phyloP scores from a whole-genome alignment of 2,329 filamentous ascomycete genomes.

The Onygenales sp. region DNA sequence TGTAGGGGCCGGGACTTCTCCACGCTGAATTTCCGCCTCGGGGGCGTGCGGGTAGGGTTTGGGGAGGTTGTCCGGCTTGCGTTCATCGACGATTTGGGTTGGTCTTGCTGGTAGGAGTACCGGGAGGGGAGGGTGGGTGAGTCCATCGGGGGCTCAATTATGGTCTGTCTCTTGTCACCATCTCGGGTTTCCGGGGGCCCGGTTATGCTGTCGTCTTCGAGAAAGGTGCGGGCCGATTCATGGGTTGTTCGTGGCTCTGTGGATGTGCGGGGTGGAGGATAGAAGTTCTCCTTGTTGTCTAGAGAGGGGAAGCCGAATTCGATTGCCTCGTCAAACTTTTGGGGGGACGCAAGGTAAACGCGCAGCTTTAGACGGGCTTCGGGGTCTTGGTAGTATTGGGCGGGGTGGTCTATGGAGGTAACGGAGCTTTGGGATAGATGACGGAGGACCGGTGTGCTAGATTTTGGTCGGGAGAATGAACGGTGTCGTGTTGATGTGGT shows the following conservation, averaged over 20 bases:
- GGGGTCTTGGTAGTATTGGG: slow-evolving; percentile 81
- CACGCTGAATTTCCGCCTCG: slow-evolving; percentile 5
- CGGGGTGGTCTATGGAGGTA: slow-evolving; percentile 56
- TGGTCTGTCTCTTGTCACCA: not conserved
- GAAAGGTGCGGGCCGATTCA: slow-evolving; percentile 42
- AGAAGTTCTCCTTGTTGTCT: slow-evolving; percentile 24
- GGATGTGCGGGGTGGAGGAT: slow-evolving; percentile 10
- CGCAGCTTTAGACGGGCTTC: slow-evolving; percentile 79
- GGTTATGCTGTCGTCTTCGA: slow-evolving; percentile 40
- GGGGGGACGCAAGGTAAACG: slow-evolving; percentile 75
- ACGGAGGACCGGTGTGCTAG: slow-evolving; percentile 43
- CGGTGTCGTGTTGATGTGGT: slow-evolving; percentile 19
- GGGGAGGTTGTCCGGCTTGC: slow-evolving; percentile 3
- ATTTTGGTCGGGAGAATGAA: slow-evolving; percentile 31
- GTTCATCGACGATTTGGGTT: slow-evolving; percentile 15
- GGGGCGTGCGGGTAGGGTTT: slow-evolving; percentile 8
- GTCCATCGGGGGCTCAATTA: not conserved
- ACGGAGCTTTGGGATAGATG: slow-evolving; percentile 42
- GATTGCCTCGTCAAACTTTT: slow-evolving; percentile 92
- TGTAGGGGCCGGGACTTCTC: slow-evolving; percentile 8
- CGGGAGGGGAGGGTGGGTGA: not conserved
- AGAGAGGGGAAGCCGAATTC: slow-evolving; percentile 76
- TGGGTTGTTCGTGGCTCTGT: slow-evolving; percentile 26
- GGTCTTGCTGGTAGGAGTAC: slow-evolving; percentile 13
- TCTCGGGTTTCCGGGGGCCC: not conserved